phyloP scores from a whole-genome alignment of 225 moss, liverwort and hornwort species.

The Neckera pumila region DNA sequence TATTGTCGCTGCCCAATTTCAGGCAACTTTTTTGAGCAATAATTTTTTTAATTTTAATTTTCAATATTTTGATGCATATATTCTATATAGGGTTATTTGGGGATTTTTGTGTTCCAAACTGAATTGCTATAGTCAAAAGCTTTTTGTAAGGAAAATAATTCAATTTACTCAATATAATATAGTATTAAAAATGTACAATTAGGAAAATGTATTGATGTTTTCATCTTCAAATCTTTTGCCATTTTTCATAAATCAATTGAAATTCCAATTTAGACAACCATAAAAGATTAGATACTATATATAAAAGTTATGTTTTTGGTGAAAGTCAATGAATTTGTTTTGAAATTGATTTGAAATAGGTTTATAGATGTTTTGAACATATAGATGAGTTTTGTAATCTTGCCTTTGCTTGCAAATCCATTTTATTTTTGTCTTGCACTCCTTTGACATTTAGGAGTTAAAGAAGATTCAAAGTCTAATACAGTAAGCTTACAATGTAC shows the following conservation, averaged over 20 bases:
- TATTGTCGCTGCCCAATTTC: accelerated
- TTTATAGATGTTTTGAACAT: background rate
- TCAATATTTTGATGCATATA: background rate
- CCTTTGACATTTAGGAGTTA: background rate
- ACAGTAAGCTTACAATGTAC: too few relatives aligned
- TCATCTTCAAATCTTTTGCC: background rate
- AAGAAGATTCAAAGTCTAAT: background rate
- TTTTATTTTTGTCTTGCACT: background rate
- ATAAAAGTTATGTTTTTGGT: background rate
- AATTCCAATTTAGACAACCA: too few relatives aligned
- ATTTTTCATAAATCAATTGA: background rate
- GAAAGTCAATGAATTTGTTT: background rate
- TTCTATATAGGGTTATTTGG: background rate
- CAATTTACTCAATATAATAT: background rate
- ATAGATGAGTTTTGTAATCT: too few relatives aligned
- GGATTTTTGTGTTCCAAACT: background rate
- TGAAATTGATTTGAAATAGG: background rate
- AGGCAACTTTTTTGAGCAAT: accelerated
- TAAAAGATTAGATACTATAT: too few relatives aligned
- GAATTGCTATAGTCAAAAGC: accelerated
- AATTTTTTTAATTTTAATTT: too few relatives aligned
- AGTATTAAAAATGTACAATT: background rate
- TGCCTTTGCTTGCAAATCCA: too few relatives aligned
- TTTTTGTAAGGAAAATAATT: background rate
- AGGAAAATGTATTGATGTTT: background rate